These are phyloP conservation scores for Carex scoparia DNA, from an alignment of 176 grass and related monocot genomes.

Conservation along the genomic window DNA sequence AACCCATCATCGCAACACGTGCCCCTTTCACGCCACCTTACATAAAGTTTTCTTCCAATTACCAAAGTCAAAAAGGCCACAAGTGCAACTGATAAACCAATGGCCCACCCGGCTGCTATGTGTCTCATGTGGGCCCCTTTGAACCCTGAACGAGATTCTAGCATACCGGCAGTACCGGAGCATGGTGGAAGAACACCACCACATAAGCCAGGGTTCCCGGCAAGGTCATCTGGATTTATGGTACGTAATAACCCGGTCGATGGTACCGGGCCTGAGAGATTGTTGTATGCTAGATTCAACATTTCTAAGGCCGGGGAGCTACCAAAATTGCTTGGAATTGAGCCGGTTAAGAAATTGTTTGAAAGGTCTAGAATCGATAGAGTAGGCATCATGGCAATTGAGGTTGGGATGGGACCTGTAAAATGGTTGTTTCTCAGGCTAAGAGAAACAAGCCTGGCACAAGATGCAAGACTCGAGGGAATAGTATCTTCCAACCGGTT, in stretches of 20 bases:
- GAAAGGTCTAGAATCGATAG: conserved; percentile 82
- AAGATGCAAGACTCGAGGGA: conserved; percentile 66
- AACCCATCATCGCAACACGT: conserved; percentile 55
- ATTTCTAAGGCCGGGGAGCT: conserved; percentile 82
- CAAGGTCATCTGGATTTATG: conserved; percentile 84
- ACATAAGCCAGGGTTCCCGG: conserved; percentile 71
- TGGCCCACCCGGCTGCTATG: conserved; percentile 69
- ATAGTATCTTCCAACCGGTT: conserved; percentile 63
- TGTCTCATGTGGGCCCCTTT: conserved; percentile 56
- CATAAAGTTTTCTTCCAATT: conserved; percentile 50
- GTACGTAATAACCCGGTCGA: conserved; percentile 59
- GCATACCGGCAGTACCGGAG: conserved; percentile 21
- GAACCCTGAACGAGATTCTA: conserved; percentile 16
- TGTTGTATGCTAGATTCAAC: conserved; percentile 92
- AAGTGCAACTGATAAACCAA: conserved; percentile 47
- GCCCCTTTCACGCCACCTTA: conserved; percentile 49
- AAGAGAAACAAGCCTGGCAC: conserved; percentile 64
- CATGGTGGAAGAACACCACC: conserved; percentile 62
- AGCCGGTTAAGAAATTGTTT: conserved; percentile 72
- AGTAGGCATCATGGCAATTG: conserved; percentile 78
- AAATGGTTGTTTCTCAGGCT: conserved; percentile 70
- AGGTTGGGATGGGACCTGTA: conserved; percentile 53
- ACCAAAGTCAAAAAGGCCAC: conserved; percentile 32
- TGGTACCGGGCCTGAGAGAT: conserved; percentile 69
- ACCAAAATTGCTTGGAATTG: conserved; percentile 80